Evolutionary conservation across 352 stramenopile genomes (phyloP).

Genomic region (Paralagenidium karlingii): DNA sequence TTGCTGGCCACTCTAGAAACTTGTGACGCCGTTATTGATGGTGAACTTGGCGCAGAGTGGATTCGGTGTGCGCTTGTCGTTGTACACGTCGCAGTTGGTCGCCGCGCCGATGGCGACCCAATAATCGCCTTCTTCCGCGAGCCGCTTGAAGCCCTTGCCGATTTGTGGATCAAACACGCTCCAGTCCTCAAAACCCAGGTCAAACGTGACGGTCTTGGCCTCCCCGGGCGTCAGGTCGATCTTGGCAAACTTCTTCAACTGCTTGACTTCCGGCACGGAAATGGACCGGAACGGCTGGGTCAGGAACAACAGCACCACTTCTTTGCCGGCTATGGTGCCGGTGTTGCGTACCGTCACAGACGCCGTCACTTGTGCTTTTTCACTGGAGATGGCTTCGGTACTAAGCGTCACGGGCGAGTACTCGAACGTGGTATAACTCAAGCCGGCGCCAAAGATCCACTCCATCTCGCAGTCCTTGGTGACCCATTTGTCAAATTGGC

Average conservation of each 20-base stretch:
- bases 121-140: constrained; percentile 32
- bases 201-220: constrained; percentile 24
- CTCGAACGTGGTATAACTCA: constrained; percentile 59
- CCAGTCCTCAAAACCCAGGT: constrained; percentile 25
- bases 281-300: constrained; percentile 9
- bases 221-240: constrained; percentile 17
- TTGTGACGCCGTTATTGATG: too few relatives aligned
- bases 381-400: constrained; percentile 13
- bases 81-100: too few relatives aligned
- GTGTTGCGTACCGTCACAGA: constrained; percentile 64
- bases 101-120: constrained; percentile 38
- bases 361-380: constrained; percentile 16
- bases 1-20: too few relatives aligned
- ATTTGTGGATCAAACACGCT: constrained; percentile 38
- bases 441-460: constrained; percentile 48
- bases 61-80: too few relatives aligned
- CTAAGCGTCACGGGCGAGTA: constrained; percentile 33
- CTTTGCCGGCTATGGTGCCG: constrained; percentile 32
- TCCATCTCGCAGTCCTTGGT: constrained; percentile 30
- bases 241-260: constrained; percentile 30
- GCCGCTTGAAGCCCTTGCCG: constrained; percentile 21
- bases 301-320: constrained; percentile 24
- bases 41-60: too few relatives aligned
- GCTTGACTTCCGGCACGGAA: constrained; percentile 16
- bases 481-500: constrained; percentile 1